Evolutionary conservation across 306 rosid species (phyloP).

Genomic region (Citrullus mucosospermus): DNA sequence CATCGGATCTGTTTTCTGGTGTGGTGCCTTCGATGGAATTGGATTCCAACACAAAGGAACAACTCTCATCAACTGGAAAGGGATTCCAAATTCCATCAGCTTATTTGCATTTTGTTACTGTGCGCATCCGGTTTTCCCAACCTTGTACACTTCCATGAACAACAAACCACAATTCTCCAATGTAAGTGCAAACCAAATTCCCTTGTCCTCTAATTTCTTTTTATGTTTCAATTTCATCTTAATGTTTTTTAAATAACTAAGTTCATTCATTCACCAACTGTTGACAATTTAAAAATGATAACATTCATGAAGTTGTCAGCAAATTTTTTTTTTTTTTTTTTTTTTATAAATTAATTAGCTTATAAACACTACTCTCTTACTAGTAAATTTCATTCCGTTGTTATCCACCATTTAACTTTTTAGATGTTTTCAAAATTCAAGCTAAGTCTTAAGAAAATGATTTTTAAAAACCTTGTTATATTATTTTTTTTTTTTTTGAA

Average conservation of each 20-base stretch:
- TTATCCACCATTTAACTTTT: no score
- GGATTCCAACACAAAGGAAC: constrained; percentile 41
- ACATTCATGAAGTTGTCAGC: background rate
- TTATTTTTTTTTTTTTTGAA: no score
- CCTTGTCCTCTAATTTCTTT: background rate
- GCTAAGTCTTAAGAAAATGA: no score
- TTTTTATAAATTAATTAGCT: no score
- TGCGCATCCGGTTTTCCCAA: constrained; percentile 85
- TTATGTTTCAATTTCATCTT: background rate
- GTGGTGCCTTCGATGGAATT: constrained; percentile 41
- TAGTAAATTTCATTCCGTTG: no score
- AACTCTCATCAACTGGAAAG: constrained; percentile 33
- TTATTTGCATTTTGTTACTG: constrained; percentile 75
- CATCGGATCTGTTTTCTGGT: constrained; percentile 47
- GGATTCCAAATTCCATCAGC: constrained; percentile 56
- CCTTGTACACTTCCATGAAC: constrained; percentile 63
- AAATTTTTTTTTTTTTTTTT: no score
- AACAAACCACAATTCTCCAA: constrained; percentile 63
- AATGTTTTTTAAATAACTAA: no score
- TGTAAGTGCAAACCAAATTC: constrained; percentile 30
- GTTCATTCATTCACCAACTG: background rate
- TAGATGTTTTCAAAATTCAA: no score
- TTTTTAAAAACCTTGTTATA: no score
- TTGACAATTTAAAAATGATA: no score
- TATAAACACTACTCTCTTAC: no score